These are phyloP conservation scores for Aegilops sharonensis DNA, from an alignment of 176 grass and related monocot species.

Conservation along the genomic window DNA sequence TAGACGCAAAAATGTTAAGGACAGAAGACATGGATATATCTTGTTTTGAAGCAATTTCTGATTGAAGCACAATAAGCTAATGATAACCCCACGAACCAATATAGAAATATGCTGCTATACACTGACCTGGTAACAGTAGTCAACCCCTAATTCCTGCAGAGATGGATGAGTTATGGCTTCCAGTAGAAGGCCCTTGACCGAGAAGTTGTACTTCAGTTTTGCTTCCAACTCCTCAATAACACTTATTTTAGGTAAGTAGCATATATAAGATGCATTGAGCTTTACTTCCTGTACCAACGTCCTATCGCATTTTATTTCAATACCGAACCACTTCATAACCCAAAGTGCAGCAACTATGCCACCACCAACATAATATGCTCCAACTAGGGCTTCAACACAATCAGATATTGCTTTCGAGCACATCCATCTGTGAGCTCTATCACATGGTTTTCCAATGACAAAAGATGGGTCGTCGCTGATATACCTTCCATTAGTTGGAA, in stretches of 20 bases:
- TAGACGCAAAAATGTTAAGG: neutral
- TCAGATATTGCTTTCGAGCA: slow-evolving; percentile 93
- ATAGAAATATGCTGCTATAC: slow-evolving; percentile 24
- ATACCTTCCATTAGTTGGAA: slow-evolving; percentile 45
- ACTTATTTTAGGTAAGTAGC: slow-evolving; percentile 43
- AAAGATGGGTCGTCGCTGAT: slow-evolving; percentile 47
- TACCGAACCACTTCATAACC: slow-evolving; percentile 78
- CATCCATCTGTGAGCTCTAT: slow-evolving; percentile 92
- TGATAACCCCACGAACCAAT: neutral
- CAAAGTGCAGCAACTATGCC: slow-evolving; percentile 62
- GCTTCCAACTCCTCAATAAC: slow-evolving; percentile 77
- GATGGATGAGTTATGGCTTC: slow-evolving; percentile 91
- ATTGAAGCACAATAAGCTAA: slow-evolving; percentile 16
- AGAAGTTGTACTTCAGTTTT: slow-evolving; percentile 76
- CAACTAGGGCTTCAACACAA: slow-evolving; percentile 90
- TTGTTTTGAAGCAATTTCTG: neutral
- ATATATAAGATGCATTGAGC: slow-evolving; percentile 45
- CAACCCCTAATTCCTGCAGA: slow-evolving; percentile 63
- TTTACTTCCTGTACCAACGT: slow-evolving; percentile 49
- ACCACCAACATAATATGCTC: slow-evolving; percentile 88
- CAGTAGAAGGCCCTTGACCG: slow-evolving; percentile 60
- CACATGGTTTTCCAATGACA: slow-evolving; percentile 85
- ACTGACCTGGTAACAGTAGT: slow-evolving; percentile 84
- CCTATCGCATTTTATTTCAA: slow-evolving; percentile 50
- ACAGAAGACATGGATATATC: neutral